Percentiles rank a stretch among this genome's conserved stretches.
Conservation (phyloP, 768 basidiomycete species). For the Hirschioporus abietinus region DNA sequence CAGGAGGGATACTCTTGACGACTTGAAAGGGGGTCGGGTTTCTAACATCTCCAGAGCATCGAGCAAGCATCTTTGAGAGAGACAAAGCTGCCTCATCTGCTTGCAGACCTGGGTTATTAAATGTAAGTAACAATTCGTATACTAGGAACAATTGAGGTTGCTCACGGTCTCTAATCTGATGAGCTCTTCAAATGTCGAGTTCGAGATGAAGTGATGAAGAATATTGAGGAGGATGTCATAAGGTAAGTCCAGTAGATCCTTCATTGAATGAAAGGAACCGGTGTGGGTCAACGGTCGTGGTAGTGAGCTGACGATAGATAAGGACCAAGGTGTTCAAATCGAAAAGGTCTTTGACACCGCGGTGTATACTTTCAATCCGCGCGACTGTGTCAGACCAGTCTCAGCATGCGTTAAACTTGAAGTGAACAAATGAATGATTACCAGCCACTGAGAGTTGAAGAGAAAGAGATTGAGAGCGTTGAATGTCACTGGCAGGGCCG, state of each 20-base stretch:
- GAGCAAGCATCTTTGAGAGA: not conserved
- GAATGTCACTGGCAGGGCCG: no score
- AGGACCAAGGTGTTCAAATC: no score
- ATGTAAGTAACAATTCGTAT: not conserved
- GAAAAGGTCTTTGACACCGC: no score
- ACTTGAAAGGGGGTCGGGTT: not conserved
- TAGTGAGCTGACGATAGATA: no score
- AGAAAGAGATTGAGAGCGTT: no score
- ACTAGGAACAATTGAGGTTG: not conserved
- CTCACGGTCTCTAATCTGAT: not conserved
- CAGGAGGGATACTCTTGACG: not conserved
- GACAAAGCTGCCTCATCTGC: not conserved
- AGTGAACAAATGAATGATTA: no score
- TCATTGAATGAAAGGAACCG: no score
- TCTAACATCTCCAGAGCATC: not conserved
- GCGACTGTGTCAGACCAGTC: no score
- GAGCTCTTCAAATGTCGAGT: not conserved
- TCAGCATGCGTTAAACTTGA: no score
- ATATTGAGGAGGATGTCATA: not conserved
- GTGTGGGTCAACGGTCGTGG: no score
- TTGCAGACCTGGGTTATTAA: not conserved
- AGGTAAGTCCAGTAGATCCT: not conserved
- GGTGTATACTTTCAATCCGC: no score
- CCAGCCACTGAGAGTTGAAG: no score
- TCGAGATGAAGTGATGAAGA: not conserved